Conservation (phyloP, 2,329 filamentous ascomycete species). For the Pseudogymnoascus sp. region DNA sequence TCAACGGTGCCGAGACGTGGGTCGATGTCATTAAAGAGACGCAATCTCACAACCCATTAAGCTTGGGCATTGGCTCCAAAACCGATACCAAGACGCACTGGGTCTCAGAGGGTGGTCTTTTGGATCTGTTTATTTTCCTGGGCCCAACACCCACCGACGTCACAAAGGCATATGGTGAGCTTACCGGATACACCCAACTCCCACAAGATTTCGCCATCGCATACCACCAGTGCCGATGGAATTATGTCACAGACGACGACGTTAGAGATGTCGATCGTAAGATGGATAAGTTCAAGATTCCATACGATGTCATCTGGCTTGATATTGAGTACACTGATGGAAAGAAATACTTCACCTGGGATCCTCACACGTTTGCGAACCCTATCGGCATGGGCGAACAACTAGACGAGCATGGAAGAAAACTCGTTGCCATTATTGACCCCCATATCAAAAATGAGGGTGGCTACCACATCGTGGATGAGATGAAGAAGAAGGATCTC, state of each 20-base stretch:
- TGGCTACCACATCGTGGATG: constrained; percentile 66
- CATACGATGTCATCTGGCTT: constrained; percentile 98
- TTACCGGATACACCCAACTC: constrained; percentile 85
- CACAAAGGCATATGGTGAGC: constrained; percentile 72
- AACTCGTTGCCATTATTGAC: constrained; percentile 90
- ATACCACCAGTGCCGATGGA: constrained; percentile 98
- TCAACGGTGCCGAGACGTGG: constrained; percentile 96
- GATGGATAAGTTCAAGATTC: constrained; percentile 91
- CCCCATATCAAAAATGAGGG: constrained; percentile 94
- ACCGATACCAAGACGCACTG: constrained; percentile 86
- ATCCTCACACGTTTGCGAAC: constrained; percentile 77
- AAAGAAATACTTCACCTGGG: constrained; percentile 98
- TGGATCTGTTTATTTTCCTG: constrained; percentile 92
- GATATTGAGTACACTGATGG: constrained; percentile 96
- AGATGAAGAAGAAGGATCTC: constrained; percentile 75
- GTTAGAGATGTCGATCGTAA: constrained; percentile 94
- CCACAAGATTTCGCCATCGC: constrained; percentile 87
- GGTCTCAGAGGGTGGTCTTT: constrained; percentile 84
- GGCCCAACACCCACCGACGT: constrained; percentile 80
- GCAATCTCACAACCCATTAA: constrained; percentile 64
- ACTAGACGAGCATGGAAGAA: constrained; percentile 74
- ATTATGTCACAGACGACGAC: constrained; percentile 94
- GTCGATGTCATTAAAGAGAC: constrained; percentile 83
- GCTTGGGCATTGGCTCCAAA: constrained; percentile 59
- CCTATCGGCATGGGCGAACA: constrained; percentile 83